Evolutionary conservation across 2,329 filamentous ascomycete species (phyloP).

Genomic region (Arthrinium phaeospermum): DNA sequence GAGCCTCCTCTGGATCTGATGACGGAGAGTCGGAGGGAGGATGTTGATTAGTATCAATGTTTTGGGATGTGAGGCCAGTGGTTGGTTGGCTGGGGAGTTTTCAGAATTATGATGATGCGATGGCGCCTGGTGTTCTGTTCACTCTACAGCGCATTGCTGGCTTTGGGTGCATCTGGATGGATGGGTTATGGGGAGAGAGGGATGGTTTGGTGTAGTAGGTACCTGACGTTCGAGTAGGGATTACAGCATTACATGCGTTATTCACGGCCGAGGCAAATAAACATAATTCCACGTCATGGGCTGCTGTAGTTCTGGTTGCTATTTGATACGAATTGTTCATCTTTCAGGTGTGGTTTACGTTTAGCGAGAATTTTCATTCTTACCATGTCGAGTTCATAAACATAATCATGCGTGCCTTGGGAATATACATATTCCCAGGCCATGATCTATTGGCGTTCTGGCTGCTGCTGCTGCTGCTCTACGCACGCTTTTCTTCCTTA

Average conservation of each 20-base stretch:
- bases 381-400: no score
- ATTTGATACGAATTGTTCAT: no score
- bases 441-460: background rate
- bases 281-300: background rate
- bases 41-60: constrained; percentile 27
- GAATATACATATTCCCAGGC: background rate
- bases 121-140: background rate
- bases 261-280: background rate
- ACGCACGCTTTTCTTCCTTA: background rate
- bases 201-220: background rate
- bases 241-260: background rate
- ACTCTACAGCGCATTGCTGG: no score
- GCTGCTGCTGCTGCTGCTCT: background rate
- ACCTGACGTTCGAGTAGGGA: background rate
- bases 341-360: no score
- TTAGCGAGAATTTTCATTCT: no score
- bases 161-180: background rate
- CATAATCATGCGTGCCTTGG: background rate
- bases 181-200: background rate
- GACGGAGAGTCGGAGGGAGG: constrained; percentile 29
- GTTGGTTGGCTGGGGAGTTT: background rate
- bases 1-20: constrained; percentile 24
- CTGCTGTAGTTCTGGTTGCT: background rate
- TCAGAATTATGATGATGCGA: background rate
- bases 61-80: background rate